Percentiles rank a stretch among this genome's conserved stretches.
Evolutionary conservation across 495 filamentous ascomycete species (phyloP).

Genomic region (Penicillium tannophilum): DNA sequence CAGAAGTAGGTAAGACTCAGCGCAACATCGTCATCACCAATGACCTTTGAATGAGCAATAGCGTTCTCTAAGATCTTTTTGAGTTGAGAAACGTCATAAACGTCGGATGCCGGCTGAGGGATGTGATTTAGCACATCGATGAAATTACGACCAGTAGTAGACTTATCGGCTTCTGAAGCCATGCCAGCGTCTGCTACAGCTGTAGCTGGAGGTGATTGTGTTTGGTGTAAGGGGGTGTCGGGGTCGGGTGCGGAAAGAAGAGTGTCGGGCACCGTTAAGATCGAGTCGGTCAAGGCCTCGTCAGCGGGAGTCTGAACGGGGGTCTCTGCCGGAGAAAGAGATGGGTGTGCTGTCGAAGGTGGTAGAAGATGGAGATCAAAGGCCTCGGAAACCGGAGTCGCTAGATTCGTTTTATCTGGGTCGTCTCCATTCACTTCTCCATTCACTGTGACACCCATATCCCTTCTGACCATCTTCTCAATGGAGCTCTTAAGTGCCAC

Average conservation of each 20-base stretch:
- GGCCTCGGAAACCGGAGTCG: conserved; percentile 19
- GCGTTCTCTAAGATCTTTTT: conserved; percentile 17
- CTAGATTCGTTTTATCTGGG: conserved; percentile 10
- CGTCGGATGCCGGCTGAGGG: conserved; percentile 16
- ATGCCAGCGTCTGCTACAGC: conserved; percentile 3
- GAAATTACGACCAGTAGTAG: conserved; percentile 12
- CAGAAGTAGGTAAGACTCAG: conserved; percentile 26
- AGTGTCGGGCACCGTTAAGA: conserved; percentile 5
- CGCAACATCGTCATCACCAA: conserved; percentile 11
- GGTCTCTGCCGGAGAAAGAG: conserved; percentile 12
- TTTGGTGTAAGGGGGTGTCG: conserved; percentile 8
- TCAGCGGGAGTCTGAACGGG: conserved; percentile 11
- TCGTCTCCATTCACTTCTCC: conserved; percentile 7
- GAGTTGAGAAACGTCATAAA: conserved; percentile 19
- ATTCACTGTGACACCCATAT: conserved; percentile 1
- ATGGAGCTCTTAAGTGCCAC: conserved; percentile 7
- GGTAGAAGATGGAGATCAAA: conserved; percentile 6
- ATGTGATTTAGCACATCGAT: conserved; percentile 16
- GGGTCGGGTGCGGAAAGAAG: conserved; percentile 5
- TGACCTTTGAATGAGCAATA: conserved; percentile 10
- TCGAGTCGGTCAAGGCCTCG: conserved; percentile 9
- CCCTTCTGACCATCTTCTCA: neutral
- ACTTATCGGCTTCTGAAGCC: conserved; percentile 4
- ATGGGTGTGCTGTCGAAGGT: conserved; percentile 3
- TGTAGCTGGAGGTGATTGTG: conserved; percentile 7